Conservation (phyloP, 345 rosid species). For the Lenwebbia sp. region DNA sequence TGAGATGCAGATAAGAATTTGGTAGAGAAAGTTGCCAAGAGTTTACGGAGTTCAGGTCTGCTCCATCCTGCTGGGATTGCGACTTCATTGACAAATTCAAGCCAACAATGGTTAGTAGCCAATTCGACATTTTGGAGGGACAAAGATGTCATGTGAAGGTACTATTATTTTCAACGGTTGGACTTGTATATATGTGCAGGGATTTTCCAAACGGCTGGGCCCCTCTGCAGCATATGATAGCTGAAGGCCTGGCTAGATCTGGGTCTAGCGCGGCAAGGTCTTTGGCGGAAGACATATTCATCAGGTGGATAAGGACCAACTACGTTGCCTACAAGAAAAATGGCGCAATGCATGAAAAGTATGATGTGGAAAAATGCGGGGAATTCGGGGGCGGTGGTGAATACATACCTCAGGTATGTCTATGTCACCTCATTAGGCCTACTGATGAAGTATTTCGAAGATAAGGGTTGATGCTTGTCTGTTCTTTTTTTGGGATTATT, state of each 20-base stretch:
- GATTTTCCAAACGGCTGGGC: constrained; percentile 97
- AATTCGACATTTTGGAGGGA: background rate
- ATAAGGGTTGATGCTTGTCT: background rate
- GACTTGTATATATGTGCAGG: constrained; percentile 31
- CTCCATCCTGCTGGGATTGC: constrained; percentile 58
- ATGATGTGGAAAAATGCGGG: constrained; percentile 37
- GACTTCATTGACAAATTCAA: constrained; percentile 55
- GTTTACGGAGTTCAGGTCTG: constrained; percentile 61
- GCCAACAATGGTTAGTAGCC: constrained; percentile 64
- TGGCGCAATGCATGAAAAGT: constrained; percentile 33
- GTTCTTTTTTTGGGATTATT: background rate
- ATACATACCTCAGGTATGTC: constrained; percentile 49
- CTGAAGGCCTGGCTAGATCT: constrained; percentile 62
- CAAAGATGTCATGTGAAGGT: background rate
- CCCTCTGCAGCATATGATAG: constrained; percentile 69
- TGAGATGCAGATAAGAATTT: constrained; percentile 1
- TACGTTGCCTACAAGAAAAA: constrained; percentile 23
- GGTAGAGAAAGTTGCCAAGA: constrained; percentile 41
- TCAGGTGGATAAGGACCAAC: constrained; percentile 70
- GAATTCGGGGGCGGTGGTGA: constrained; percentile 63
- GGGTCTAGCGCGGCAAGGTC: constrained; percentile 35
- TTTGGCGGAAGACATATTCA: constrained; percentile 64
- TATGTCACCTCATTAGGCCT: background rate
- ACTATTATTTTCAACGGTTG: background rate
- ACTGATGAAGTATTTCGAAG: background rate